Base-by-base conservation (phyloP, 164 flowering plant species). In the Amborella trichopoda region DNA sequence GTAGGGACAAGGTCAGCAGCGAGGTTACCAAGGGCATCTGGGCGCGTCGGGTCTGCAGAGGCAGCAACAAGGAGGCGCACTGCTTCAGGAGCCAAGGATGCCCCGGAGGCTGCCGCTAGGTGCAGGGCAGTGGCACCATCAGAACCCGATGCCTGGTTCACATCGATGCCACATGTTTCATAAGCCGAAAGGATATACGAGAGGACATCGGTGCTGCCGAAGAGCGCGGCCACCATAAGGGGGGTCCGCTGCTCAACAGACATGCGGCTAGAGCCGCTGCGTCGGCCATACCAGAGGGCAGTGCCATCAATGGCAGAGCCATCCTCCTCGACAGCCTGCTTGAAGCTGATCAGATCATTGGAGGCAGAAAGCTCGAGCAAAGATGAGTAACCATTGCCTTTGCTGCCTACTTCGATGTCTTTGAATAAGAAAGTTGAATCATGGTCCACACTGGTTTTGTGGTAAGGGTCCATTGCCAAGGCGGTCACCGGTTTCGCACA, bases 61-160 rank as follows among this genome's bases (percentile, higher is more conserved):
- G 85, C 71, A 44, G 64, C 71, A 33, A 91, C 60, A 62, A 91
- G 61, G 44, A 71, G 58, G 67, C 72, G 64, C 17, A 82, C 77
- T 25, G 67, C 43, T 58, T 75, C 80, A 8, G 61, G 39, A 0
- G 79, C 61, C 1, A 74, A 41, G 5, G 30, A 26, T 0, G 95
- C 65, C 5, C 95, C 89, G 6, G 95, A 96, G n/a, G 88, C 72
- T 1, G 74, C 86, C 21, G 94, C 96, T 52, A 93, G 82, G 63
- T 91, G 98, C 44, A 91, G 91, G n/a, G 97, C 82, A 9, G 97
- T 85, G 17, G 61, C 74, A 23, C 75, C 70, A 55, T 83, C 95
- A 0, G 73, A 60, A 22, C 91, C 91, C 52, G 80, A 73, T 11
- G 72, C 72, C 40, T 65, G 46, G 41, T 79, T 82, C 13, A 82